phyloP scores from a whole-genome alignment of 1,284 basidiomycete species.

The Pholiota adiposa region DNA sequence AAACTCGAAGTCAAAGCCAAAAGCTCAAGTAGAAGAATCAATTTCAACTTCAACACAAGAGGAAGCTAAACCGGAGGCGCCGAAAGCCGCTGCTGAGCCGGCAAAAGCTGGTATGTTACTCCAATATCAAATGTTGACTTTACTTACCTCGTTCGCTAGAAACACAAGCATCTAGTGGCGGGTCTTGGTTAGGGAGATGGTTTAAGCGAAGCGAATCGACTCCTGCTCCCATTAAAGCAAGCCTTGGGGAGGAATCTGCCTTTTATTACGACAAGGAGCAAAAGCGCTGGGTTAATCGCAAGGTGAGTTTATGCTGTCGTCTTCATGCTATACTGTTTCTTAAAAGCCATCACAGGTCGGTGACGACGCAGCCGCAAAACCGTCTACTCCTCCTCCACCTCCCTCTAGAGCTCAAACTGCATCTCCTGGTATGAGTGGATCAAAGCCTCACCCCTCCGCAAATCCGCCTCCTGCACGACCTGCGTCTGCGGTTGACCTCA shows the following conservation, averaged over 20 bases:
- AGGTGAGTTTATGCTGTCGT: slow-evolving; percentile 50
- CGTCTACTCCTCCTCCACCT: slow-evolving; percentile 63
- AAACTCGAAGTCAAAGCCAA: slow-evolving; percentile 58
- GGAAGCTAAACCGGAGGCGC: slow-evolving; percentile 26
- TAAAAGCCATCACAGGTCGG: slow-evolving; percentile 50
- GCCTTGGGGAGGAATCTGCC: slow-evolving; percentile 88
- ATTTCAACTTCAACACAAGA: slow-evolving; percentile 30
- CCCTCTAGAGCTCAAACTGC: slow-evolving; percentile 81
- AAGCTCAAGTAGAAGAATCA: slow-evolving; percentile 35
- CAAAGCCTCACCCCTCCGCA: slow-evolving; percentile 33
- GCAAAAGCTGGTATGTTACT: slow-evolving; percentile 41
- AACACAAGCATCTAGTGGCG: slow-evolving; percentile 35
- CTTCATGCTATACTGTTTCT: neutral
- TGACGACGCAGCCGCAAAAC: slow-evolving; percentile 47
- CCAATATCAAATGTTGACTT: neutral
- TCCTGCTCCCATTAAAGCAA: slow-evolving; percentile 83
- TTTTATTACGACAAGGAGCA: slow-evolving; percentile 96
- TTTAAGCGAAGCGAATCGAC: slow-evolving; percentile 62
- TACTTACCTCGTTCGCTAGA: slow-evolving; percentile 30
- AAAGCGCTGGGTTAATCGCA: slow-evolving; percentile 97
- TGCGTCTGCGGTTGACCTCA: slow-evolving; percentile 64
- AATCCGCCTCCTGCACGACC: slow-evolving; percentile 56
- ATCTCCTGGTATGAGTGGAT: slow-evolving; percentile 64
- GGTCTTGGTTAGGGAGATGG: slow-evolving; percentile 84
- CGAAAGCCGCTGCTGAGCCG: slow-evolving; percentile 19